Percentiles rank a stretch among this genome's conserved stretches.
Conservation (phyloP, 2,329 filamentous ascomycete species). For the Pezicula carpinea region DNA sequence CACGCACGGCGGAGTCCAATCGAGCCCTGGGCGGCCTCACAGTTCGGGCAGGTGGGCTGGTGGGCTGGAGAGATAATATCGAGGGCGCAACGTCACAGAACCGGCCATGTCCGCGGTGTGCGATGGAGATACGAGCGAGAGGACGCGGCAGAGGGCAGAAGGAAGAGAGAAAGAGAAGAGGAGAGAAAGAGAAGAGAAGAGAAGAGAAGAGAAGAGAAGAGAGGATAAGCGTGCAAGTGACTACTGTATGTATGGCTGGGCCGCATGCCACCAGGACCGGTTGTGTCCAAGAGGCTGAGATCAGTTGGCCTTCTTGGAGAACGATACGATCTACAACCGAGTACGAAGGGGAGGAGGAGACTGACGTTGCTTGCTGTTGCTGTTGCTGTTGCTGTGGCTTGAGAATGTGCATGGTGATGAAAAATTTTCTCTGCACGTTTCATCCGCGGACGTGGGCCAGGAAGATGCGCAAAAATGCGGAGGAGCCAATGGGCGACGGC, state of each 20-base stretch:
- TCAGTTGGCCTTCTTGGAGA: too few relatives aligned
- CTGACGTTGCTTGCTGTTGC: too few relatives aligned
- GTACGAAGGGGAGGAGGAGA: too few relatives aligned
- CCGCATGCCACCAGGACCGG: too few relatives aligned
- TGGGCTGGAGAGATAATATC: neutral
- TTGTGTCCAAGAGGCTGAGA: too few relatives aligned
- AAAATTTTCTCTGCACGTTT: conserved; percentile 1
- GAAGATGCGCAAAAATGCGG: conserved; percentile 14
- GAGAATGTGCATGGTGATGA: conserved; percentile 1
- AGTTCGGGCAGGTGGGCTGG: neutral
- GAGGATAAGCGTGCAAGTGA: too few relatives aligned
- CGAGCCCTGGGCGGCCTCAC: neutral
- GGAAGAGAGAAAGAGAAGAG: neutral
- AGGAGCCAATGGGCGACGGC: conserved; percentile 11
- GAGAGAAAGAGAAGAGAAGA: neutral
- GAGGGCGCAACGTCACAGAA: neutral
- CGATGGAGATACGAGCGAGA: neutral
- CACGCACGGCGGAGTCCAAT: neutral
- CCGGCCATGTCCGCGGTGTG: neutral
- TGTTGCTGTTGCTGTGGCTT: neutral
- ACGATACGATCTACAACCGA: too few relatives aligned
- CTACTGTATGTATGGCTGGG: too few relatives aligned
- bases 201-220: too few relatives aligned
- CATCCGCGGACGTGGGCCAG: conserved; percentile 4
- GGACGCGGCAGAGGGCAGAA: too few relatives aligned